Evolutionary conservation across 2,329 filamentous ascomycete genomes (phyloP), one percentile per base, ranked within the genome.

Genomic region (Lecanoromycetidae sp.): DNA sequence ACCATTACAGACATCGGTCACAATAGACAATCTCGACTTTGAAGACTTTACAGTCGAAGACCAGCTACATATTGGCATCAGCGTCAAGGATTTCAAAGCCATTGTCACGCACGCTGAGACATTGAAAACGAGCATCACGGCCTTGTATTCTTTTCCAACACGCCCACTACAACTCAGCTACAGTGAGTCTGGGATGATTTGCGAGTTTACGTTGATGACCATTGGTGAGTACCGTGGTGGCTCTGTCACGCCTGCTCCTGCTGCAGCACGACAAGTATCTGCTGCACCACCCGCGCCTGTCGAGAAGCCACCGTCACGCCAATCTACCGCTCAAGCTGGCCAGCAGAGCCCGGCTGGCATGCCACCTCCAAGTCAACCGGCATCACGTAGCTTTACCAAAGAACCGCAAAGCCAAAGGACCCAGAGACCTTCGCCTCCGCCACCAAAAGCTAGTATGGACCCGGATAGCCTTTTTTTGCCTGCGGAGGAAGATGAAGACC

Each of bases 151-250:
- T 2, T 67, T 69, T 19, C 76, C 78, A 4, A 75, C 69, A 27
- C 69, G 75, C 25, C 78, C 78, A 3, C 58, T 81, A 52, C 77
- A 80, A 52, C 71, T 82, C 52, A 71, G 65, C 50, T 82, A 81
- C 53, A 67, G 70, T 30, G 67, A 68, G 44, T 67, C 70, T 38
- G 77, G 76, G 8, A 60, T 80, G 27, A 58, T 67, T 32, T 74
- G 75, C 54, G 74, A 80, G 48, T 80, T 79, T 56, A 81, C 75
- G 2, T 63, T 82, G 34, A 81, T 80, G 78, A 82, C 78, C 17
- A 71, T 71, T 47, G 78, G 77, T 27, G 74, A 79, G 44, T 66
- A 67, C 53, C 64, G 60, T 15, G 59, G 62, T 22, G 57, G 61
- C 4, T 63, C 69, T 4, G 58, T 53, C 26, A 67, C 63, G 45